A percentile compares a stretch with the other conserved stretches of the same genome.
Conservation (phyloP, 768 basidiomycete species). For the Leccinum obscurum region DNA sequence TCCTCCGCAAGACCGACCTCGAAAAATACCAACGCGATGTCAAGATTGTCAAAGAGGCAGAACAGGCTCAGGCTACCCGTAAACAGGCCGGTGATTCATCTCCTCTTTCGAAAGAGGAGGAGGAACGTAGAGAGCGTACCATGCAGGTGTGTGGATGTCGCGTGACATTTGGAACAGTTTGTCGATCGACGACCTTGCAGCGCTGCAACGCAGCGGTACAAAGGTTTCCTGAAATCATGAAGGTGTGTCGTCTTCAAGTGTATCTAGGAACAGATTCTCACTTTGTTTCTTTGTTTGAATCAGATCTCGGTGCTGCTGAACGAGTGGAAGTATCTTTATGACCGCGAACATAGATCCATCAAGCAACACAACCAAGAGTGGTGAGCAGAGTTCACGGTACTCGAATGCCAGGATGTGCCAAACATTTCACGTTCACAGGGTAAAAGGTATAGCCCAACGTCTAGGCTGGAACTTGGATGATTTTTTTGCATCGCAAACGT, state of each 20-base stretch:
- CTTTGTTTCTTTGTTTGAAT: background rate
- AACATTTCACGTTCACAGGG: constrained; percentile 30
- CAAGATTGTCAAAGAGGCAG: background rate
- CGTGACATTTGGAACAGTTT: background rate
- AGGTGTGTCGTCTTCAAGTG: constrained; percentile 11
- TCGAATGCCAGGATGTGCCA: background rate
- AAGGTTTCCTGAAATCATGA: constrained; percentile 18
- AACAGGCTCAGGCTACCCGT: background rate
- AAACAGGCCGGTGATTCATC: background rate
- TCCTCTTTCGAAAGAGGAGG: background rate
- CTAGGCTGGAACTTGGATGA: constrained; percentile 47
- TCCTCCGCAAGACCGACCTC: constrained; percentile 25
- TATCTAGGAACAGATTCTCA: background rate
- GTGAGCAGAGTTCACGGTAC: constrained; percentile 6
- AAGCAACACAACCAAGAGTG: constrained; percentile 15
- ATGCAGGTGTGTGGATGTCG: constrained; percentile 4
- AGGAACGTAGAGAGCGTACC: background rate
- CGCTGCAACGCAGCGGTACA: background rate
- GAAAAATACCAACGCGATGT: constrained; percentile 7
- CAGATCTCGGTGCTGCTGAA: constrained; percentile 27
- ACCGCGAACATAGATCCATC: background rate
- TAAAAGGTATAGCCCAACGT: constrained; percentile 30
- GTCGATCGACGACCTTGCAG: constrained; percentile 2
- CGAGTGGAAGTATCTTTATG: constrained; percentile 30
- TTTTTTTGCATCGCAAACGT: constrained; percentile 42